These are phyloP conservation scores for Hordeum pubiflorum DNA, from an alignment of 202 grass and related monocot genomes.

Conservation along the genomic window DNA sequence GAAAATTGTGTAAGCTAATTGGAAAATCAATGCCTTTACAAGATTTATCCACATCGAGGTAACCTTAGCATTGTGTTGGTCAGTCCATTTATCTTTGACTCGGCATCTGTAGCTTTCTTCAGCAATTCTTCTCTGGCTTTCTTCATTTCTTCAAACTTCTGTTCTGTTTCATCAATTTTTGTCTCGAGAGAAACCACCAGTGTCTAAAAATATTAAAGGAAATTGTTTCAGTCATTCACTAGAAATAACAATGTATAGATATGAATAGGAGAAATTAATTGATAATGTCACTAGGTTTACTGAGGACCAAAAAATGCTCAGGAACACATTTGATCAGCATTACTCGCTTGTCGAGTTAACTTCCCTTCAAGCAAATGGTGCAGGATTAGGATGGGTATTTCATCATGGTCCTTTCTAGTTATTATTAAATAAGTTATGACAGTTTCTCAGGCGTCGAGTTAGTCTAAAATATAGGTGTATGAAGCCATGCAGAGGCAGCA, in stretches of 20 bases:
- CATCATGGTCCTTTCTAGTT: background rate
- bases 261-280: constrained; percentile 7
- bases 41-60: constrained; percentile 9
- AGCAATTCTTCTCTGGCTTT: constrained; percentile 62
- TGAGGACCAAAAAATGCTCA: background rate
- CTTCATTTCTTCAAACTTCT: constrained; percentile 79
- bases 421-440: constrained; percentile 4
- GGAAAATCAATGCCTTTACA: constrained; percentile 10
- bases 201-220: constrained; percentile 35
- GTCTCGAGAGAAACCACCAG: constrained; percentile 76
- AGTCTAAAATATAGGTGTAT: background rate
- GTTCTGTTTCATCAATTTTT: constrained; percentile 83
- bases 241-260: background rate
- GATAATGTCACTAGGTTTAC: constrained; percentile 7
- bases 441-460: constrained; percentile 1
- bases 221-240: constrained; percentile 6
- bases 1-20: constrained; percentile 18
- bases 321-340: background rate
- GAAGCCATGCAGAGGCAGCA: constrained; percentile 9
- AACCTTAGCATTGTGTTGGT: constrained; percentile 78
- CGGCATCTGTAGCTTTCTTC: constrained; percentile 48
- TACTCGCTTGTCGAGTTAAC: background rate
- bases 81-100: constrained; percentile 63
- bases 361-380: background rate
- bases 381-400: background rate